Percentiles rank a stretch among this genome's conserved stretches.
phyloP scores from a whole-genome alignment of 306 rosid species.

The Acacia acuminata region DNA sequence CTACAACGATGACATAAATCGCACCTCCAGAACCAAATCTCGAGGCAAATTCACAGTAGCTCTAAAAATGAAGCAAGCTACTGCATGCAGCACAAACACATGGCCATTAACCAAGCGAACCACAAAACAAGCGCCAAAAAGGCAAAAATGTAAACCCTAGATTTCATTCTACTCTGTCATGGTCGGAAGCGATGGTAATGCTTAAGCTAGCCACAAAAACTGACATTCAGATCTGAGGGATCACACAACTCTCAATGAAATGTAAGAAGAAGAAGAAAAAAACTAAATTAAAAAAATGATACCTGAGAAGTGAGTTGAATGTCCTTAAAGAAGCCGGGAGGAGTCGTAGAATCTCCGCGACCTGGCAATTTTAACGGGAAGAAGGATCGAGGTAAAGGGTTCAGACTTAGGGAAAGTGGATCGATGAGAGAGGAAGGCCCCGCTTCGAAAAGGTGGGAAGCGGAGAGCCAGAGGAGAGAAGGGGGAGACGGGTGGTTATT shows the following conservation, averaged over 20 bases:
- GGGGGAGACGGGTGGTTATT: not conserved
- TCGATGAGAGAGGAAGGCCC: constrained; percentile 22
- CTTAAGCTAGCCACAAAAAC: not conserved
- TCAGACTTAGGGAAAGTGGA: not conserved
- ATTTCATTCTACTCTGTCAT: constrained; percentile 11
- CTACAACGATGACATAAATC: not conserved
- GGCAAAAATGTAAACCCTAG: constrained; percentile 26
- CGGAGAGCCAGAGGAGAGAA: constrained; percentile 21
- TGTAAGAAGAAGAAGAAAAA: not conserved
- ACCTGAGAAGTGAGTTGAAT: constrained; percentile 32
- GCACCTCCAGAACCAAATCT: constrained; percentile 11
- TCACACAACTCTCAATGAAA: not conserved
- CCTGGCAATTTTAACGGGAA: not conserved
- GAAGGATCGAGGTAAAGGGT: not conserved
- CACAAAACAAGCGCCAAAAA: constrained; percentile 2
- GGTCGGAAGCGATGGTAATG: not conserved
- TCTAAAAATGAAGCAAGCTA: not conserved
- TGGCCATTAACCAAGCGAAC: not conserved
- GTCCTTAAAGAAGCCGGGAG: not conserved
- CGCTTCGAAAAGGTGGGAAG: constrained; percentile 56
- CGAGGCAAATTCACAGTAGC: not conserved
- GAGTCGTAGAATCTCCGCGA: not conserved
- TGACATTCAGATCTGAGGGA: constrained; percentile 43
- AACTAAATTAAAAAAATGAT: not conserved
- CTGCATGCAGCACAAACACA: constrained; percentile 34